These are phyloP conservation scores for Pyrenochaeta sp. DNA, from an alignment of 2,329 filamentous ascomycete genomes.

Conservation along the genomic window DNA sequence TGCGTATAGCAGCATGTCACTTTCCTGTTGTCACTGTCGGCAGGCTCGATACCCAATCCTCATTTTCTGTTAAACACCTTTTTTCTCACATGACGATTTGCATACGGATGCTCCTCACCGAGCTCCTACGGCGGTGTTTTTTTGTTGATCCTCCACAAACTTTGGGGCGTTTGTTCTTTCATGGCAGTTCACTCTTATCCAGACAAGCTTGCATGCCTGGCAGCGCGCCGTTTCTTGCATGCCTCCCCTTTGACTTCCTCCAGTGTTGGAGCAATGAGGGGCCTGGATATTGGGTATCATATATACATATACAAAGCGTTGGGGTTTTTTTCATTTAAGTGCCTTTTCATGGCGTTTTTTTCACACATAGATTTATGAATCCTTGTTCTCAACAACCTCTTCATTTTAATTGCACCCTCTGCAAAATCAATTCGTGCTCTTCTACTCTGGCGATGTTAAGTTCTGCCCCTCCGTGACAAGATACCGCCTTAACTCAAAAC, in stretches of 20 bases:
- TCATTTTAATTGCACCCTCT: no score
- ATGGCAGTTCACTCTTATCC: neutral
- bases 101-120: constrained; percentile 17
- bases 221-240: constrained; percentile 7
- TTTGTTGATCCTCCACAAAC: constrained; percentile 4
- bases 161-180: constrained; percentile 6
- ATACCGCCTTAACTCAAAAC: no score
- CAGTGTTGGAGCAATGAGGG: neutral
- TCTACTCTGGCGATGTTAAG: no score
- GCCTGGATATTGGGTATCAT: neutral
- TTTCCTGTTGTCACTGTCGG: constrained; percentile 16
- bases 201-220: constrained; percentile 13
- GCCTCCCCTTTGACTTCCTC: neutral
- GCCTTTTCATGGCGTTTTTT: neutral
- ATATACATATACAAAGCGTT: no score
- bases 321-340: no score
- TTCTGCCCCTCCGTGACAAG: no score
- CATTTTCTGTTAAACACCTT: constrained; percentile 3
- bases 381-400: neutral
- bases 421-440: no score
- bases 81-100: constrained; percentile 25
- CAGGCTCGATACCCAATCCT: constrained; percentile 29
- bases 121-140: constrained; percentile 17
- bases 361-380: neutral
- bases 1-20: neutral